A percentile compares a stretch with the other conserved stretches of the same genome.
phyloP scores from a whole-genome alignment of 345 rosid species.

The Erucastrum elatum region DNA sequence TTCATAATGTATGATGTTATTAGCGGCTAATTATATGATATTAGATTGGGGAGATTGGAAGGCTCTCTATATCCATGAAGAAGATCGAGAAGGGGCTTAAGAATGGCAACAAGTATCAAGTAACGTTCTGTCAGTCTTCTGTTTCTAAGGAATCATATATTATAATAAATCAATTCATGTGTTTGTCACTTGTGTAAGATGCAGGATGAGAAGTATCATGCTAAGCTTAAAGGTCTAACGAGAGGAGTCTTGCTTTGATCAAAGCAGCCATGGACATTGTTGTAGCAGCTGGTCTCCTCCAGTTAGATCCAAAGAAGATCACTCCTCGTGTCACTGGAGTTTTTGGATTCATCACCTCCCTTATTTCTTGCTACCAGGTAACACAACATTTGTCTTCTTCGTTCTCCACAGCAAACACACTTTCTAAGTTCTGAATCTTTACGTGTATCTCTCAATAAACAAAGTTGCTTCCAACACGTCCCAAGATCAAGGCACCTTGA shows the following conservation, averaged over 20 bases:
- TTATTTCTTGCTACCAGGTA: conserved; percentile 90
- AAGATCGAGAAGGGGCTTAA: conserved; percentile 76
- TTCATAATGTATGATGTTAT: background rate
- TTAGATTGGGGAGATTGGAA: conserved; percentile 86
- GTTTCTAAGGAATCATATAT: background rate
- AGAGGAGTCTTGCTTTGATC: conserved; percentile 78
- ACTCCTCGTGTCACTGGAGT: conserved; percentile 96
- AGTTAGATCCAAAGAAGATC: conserved; percentile 81
- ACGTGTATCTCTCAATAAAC: background rate
- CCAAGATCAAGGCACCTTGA: conserved; percentile 37
- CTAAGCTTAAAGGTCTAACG: conserved; percentile 74
- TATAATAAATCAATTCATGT: background rate
- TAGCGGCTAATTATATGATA: background rate
- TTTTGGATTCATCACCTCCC: conserved; percentile 72
- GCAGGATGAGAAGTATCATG: conserved; percentile 77
- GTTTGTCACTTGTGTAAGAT: background rate
- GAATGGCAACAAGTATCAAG: conserved; percentile 69
- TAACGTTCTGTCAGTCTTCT: conserved; percentile 30
- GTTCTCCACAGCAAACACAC: background rate
- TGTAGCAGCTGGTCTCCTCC: conserved; percentile 91
- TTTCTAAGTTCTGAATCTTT: background rate
- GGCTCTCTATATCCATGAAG: conserved; percentile 85
- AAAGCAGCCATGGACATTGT: conserved; percentile 89
- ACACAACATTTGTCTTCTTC: background rate
- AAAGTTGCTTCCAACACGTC: conserved; percentile 39